A percentile compares a stretch with the other conserved stretches of the same genome.
phyloP scores from a whole-genome alignment of 2,329 filamentous ascomycete species.

The Aspergillus novoparasiticus region DNA sequence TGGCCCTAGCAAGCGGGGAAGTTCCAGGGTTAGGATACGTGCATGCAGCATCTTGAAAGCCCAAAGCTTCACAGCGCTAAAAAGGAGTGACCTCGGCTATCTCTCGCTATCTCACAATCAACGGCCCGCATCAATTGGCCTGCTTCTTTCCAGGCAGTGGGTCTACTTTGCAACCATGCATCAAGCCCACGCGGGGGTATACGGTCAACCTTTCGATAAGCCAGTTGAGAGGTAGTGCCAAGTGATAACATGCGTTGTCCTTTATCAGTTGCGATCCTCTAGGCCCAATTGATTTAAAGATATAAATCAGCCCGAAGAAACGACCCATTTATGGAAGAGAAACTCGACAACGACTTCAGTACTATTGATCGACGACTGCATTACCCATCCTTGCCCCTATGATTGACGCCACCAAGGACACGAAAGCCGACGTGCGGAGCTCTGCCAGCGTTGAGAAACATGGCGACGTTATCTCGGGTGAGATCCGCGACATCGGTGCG shows the following conservation, averaged over 20 bases:
- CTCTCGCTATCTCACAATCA: neutral
- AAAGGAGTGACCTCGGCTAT: neutral
- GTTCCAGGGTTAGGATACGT: neutral
- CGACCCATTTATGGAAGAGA: neutral
- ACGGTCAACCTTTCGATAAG: neutral
- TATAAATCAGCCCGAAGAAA: neutral
- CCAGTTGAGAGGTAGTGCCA: constrained; percentile 7
- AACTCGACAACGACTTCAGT: neutral
- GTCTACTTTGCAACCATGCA: neutral
- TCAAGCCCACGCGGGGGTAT: neutral
- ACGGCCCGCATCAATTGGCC: neutral
- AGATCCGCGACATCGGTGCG: constrained; percentile 45
- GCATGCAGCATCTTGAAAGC: neutral
- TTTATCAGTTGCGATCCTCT: constrained; percentile 3
- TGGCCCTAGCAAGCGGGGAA: neutral
- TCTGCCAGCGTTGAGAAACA: constrained; percentile 21
- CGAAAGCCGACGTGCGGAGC: constrained; percentile 16
- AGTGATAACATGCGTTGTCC: constrained; percentile 5
- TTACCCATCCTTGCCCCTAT: constrained; percentile 11
- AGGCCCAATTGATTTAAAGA: neutral
- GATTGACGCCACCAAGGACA: constrained; percentile 18
- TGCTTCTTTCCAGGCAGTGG: neutral
- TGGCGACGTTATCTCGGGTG: constrained; percentile 23
- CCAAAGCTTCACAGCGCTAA: neutral
- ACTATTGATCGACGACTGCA: neutral